Percentiles rank a stretch among this genome's conserved stretches.
Evolutionary conservation across 2,329 filamentous ascomycete species (phyloP).

Genomic region (Botrytis hyacinthi): DNA sequence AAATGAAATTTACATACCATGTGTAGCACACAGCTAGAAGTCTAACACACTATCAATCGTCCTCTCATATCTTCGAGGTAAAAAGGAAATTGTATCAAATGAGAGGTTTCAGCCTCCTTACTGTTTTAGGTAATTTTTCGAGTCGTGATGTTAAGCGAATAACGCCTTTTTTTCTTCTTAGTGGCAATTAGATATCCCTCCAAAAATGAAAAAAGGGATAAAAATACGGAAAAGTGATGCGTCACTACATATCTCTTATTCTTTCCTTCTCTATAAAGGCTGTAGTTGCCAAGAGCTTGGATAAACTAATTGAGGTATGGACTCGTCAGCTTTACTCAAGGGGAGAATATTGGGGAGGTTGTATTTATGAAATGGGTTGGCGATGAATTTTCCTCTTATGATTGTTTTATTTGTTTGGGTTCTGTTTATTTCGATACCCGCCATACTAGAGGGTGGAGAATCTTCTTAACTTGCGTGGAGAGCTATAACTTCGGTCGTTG

Average conservation of each 20-base stretch:
- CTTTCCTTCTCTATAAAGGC: not conserved
- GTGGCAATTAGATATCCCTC: not conserved
- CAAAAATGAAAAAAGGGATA: not conserved
- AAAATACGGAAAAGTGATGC: not conserved
- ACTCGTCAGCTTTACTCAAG: not conserved
- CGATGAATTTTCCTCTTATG: too few species aligned
- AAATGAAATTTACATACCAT: not conserved
- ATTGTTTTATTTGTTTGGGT: not conserved
- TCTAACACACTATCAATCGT: not conserved
- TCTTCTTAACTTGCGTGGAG: not conserved
- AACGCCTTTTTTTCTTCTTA: not conserved
- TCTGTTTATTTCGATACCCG: not conserved
- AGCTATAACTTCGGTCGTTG: not conserved
- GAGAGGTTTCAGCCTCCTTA: conserved; percentile 3
- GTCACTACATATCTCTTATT: not conserved
- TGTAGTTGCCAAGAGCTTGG: conserved; percentile 5
- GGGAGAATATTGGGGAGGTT: not conserved
- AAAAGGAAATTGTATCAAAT: not conserved
- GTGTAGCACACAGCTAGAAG: not conserved
- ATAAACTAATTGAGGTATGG: not conserved
- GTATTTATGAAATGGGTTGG: not conserved
- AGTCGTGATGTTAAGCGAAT: not conserved
- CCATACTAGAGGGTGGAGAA: not conserved
- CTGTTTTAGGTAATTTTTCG: not conserved
- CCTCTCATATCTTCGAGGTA: not conserved